Evolutionary conservation across 2,329 filamentous ascomycete species (phyloP).

Genomic region (Colletotrichum costaricense): DNA sequence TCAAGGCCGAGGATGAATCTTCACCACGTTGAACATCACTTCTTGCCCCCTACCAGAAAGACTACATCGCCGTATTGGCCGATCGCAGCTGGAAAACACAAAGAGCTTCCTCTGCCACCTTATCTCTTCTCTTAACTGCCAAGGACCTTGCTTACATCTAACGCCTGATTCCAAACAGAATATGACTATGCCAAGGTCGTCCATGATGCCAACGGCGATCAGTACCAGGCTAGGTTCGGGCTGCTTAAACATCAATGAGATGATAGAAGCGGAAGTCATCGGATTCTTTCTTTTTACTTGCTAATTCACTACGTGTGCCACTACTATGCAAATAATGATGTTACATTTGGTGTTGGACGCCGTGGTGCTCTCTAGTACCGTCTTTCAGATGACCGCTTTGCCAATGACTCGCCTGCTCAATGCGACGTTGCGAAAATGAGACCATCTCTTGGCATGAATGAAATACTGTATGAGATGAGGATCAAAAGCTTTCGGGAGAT

Average conservation of each 20-base stretch:
- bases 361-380: background rate
- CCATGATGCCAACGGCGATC: background rate
- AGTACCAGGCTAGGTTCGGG: background rate
- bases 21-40: background rate
- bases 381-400: conserved; percentile 15
- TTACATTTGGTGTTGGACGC: conserved; percentile 10
- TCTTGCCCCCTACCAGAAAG: background rate
- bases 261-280: conserved; percentile 16
- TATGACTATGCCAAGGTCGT: background rate
- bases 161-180: background rate
- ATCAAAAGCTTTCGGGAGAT: background rate
- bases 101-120: background rate
- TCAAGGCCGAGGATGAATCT: background rate
- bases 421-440: background rate
- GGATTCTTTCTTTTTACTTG: background rate
- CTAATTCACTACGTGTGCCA: background rate
- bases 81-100: background rate
- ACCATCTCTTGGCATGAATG: background rate
- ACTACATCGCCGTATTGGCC: background rate
- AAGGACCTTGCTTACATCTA: background rate
- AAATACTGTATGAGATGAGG: background rate
- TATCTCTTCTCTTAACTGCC: background rate
- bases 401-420: conserved; percentile 21
- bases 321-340: conserved; percentile 11
- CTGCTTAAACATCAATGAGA: conserved; percentile 11